Percentiles rank a stretch among this genome's conserved stretches.
These are phyloP conservation scores for Bryoerythrophyllum caledonicum DNA, from an alignment of 225 moss, liverwort and hornwort species.

Conservation along the genomic window DNA sequence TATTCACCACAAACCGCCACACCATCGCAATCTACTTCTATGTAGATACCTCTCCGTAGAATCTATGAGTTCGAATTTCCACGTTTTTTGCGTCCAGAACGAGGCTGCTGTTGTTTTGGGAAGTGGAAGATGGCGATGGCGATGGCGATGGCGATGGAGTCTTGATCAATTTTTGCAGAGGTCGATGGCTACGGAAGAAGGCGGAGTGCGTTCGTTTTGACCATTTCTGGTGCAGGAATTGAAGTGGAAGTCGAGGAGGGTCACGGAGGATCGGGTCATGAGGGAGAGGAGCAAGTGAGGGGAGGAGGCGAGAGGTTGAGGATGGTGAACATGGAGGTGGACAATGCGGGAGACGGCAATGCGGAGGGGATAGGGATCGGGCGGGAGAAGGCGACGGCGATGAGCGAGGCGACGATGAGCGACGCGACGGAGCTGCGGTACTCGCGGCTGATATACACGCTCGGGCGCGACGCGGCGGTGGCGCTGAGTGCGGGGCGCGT, in stretches of 20 bases:
- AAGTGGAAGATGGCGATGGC: neutral
- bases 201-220: too few species aligned
- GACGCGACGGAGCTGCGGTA: conserved; percentile 54
- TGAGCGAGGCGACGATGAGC: conserved; percentile 30
- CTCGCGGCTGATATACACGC: conserved; percentile 51
- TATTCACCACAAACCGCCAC: too few species aligned
- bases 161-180: conserved; percentile 7
- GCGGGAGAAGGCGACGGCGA: conserved; percentile 12
- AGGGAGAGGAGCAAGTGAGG: conserved; percentile 22
- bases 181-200: conserved; percentile 31
- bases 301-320: too few species aligned
- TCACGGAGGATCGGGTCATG: conserved; percentile 10
- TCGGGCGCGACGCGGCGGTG: conserved; percentile 43
- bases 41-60: too few species aligned
- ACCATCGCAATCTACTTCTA: too few species aligned
- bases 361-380: conserved; percentile 25
- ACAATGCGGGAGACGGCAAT: conserved; percentile 51
- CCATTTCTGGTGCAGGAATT: neutral
- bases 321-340: conserved; percentile 74
- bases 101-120: neutral
- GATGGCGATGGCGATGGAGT: neutral
- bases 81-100: neutral
- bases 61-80: too few species aligned
- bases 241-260: neutral
- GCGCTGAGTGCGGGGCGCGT: conserved; percentile 52